phyloP scores from a whole-genome alignment of 1,284 basidiomycete species.

The Puccinia polysora region DNA sequence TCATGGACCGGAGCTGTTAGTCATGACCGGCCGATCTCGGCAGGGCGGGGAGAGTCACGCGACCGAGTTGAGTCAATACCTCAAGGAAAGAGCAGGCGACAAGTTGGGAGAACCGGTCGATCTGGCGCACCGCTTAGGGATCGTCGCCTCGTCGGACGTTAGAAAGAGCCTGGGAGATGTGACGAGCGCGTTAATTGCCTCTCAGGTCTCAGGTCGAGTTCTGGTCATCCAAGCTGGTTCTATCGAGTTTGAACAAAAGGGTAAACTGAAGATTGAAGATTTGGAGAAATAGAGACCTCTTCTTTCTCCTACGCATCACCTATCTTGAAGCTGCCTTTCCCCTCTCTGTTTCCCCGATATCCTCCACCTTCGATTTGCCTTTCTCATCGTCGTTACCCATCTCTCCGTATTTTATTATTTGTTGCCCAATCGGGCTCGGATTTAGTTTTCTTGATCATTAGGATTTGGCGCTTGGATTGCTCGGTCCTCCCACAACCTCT shows the following conservation, averaged over 20 bases:
- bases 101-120: background rate
- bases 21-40: constrained; percentile 34
- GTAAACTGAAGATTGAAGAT: background rate
- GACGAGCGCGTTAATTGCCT: constrained; percentile 27
- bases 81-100: constrained; percentile 15
- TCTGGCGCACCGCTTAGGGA: constrained; percentile 11
- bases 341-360: too few relatives aligned
- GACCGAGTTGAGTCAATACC: constrained; percentile 24
- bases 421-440: too few relatives aligned
- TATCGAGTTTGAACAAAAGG: background rate
- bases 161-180: constrained; percentile 38
- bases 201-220: background rate
- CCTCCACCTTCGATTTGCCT: too few relatives aligned
- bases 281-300: too few relatives aligned
- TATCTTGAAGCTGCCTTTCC: too few relatives aligned
- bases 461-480: too few relatives aligned
- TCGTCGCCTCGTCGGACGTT: constrained; percentile 35
- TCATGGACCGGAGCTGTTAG: background rate
- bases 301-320: too few relatives aligned
- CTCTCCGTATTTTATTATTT: too few relatives aligned
- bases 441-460: too few relatives aligned
- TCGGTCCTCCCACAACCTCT: too few relatives aligned
- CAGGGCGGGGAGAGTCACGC: constrained; percentile 27
- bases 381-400: too few relatives aligned
- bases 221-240: constrained; percentile 36